Evolutionary conservation across 2,329 filamentous ascomycete species (phyloP).

Genomic region (Gliomastix tumulicola): DNA sequence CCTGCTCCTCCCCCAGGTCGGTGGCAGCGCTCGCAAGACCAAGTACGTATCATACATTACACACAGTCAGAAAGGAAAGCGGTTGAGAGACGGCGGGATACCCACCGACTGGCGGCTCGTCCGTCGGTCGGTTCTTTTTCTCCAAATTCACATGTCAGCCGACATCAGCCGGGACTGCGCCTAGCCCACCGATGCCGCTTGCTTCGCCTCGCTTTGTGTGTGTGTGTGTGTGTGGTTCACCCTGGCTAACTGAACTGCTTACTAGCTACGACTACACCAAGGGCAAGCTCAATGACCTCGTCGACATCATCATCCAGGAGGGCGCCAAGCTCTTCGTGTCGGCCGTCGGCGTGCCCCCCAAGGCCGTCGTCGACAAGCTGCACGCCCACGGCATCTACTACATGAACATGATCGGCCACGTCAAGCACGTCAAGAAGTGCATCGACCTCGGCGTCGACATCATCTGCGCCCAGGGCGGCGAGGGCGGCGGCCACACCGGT

Average conservation of each 20-base stretch:
- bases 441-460: constrained; percentile 88
- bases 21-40: constrained; percentile 89
- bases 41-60: constrained; percentile 56
- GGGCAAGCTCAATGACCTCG: constrained; percentile 86
- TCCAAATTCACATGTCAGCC: constrained; percentile 14
- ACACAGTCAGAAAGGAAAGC: too few species aligned
- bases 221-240: too few species aligned
- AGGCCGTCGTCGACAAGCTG: constrained; percentile 79
- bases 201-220: too few species aligned
- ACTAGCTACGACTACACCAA: constrained; percentile 99
- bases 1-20: constrained; percentile 87
- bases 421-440: constrained; percentile 97
- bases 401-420: constrained; percentile 99
- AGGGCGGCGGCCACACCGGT: constrained; percentile 94
- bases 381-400: constrained; percentile 84
- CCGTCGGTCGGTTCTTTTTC: too few species aligned
- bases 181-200: too few species aligned
- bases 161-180: too few species aligned
- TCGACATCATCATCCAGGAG: constrained; percentile 88
- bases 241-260: constrained; percentile 1
- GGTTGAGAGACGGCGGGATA: too few species aligned
- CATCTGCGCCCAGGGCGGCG: constrained; percentile 96
- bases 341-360: constrained; percentile 89
- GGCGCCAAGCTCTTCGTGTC: constrained; percentile 93
- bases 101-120: too few species aligned